These are phyloP conservation scores for Macrophomina tecta DNA, from an alignment of 2,329 filamentous ascomycete species.

Conservation along the genomic window DNA sequence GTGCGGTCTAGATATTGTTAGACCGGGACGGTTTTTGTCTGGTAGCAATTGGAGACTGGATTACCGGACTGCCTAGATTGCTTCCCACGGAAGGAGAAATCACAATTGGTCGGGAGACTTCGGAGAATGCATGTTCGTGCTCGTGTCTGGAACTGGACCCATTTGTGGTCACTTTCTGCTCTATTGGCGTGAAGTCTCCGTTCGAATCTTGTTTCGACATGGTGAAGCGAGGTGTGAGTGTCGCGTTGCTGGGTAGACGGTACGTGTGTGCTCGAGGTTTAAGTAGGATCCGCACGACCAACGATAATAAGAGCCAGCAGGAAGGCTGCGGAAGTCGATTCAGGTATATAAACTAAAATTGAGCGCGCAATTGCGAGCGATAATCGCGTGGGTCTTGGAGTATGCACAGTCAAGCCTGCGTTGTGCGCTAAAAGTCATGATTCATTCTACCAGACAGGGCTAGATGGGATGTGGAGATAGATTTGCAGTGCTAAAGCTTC, in stretches of 20 bases:
- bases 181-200: background rate
- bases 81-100: conserved; percentile 41
- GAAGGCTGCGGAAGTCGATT: background rate
- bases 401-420: background rate
- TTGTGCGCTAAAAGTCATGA: conserved; percentile 13
- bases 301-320: background rate
- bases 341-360: background rate
- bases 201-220: conserved; percentile 14
- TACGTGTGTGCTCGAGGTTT: background rate
- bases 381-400: conserved; percentile 14
- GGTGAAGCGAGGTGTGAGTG: background rate
- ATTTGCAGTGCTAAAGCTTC: background rate
- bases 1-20: conserved; percentile 46
- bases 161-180: conserved; percentile 13
- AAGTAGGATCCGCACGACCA: background rate
- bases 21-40: background rate
- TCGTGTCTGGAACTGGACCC: background rate
- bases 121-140: conserved; percentile 35
- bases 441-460: background rate
- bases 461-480: background rate
- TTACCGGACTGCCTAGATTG: conserved; percentile 19
- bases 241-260: too few species aligned
- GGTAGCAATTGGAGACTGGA: background rate
- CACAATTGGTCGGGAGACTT: conserved; percentile 41
- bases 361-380: conserved; percentile 2